Evolutionary conservation across 306 rosid species (phyloP), one percentile per base, ranked within the genome.

Genomic region (Rosa lucieae): DNA sequence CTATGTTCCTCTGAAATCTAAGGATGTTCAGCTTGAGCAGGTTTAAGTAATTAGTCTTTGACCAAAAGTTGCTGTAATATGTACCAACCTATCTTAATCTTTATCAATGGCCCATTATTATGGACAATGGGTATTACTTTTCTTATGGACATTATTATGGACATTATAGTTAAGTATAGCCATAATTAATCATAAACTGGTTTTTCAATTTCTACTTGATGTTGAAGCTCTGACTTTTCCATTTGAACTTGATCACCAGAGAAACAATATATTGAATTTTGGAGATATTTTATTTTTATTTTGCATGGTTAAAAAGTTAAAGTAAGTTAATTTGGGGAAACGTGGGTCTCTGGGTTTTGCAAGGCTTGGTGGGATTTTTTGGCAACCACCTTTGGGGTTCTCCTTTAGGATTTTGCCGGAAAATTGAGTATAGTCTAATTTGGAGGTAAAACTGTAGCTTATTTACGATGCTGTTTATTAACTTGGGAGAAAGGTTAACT

Each of bases 11-110:
- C 81, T 92, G 88, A 92, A 76, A 73, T 21, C 88, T 77, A 90
- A 79, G 61, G 97, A 90, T 87, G 87, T 90, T 81, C 97, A 92
- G 73, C 86, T 90, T 42, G 87, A 92, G 80, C 87, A 87, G 26
- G 79, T 79, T 80, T 76, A 80, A 35, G 10, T 5, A 3, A 13
- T 3, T 63, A 23, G 20, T 63, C 40, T 63, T 63, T 63, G 20
- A 32, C 18, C 69, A 43, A 58, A 56, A 56, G 0, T 56, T 56
- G 66, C 14, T 59, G 66, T 59, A 59, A 59, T 59, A 58, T 5
- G 7, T 61, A 62, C 42, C 12, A 10, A n/a, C 35, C 20, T 62
- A 62, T 21, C 62, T 15, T 8, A 3, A 18, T 62, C 68, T 29
- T 62, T 0, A 62, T 62, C 0, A 62, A 32, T 29, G 35, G 39